phyloP scores from a whole-genome alignment of 257 asterid genomes.

The Osmanthus fragrans region DNA sequence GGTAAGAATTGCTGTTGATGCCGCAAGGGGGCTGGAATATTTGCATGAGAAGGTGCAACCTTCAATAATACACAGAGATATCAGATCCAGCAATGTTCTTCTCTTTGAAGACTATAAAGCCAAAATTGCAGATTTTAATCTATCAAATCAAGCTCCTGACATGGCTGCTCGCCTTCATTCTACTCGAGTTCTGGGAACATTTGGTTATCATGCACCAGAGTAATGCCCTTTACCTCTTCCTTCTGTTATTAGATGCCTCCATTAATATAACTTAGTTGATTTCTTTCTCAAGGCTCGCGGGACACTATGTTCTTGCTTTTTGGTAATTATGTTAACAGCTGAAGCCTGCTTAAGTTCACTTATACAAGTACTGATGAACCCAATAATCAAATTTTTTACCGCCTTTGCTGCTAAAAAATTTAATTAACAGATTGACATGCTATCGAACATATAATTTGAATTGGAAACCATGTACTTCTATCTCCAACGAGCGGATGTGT shows the following conservation, averaged over 20 bases:
- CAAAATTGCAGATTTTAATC: slow-evolving; percentile 89
- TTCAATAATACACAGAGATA: slow-evolving; percentile 86
- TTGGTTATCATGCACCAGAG: slow-evolving; percentile 99
- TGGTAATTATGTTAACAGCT: neutral
- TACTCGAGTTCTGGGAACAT: slow-evolving; percentile 95
- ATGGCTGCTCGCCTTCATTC: slow-evolving; percentile 99
- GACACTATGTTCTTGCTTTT: neutral
- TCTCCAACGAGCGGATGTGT: too few species aligned
- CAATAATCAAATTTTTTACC: neutral
- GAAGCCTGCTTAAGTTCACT: neutral
- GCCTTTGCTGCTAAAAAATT: neutral
- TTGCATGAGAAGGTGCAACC: slow-evolving; percentile 92
- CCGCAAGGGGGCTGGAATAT: slow-evolving; percentile 95
- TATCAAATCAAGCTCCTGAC: slow-evolving; percentile 98
- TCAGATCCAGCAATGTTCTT: slow-evolving; percentile 96
- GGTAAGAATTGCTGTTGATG: slow-evolving; percentile 93
- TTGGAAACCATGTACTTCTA: neutral
- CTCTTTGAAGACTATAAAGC: slow-evolving; percentile 94
- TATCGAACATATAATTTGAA: neutral
- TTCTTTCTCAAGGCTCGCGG: neutral
- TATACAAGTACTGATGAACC: neutral
- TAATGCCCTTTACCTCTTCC: slow-evolving; percentile 34
- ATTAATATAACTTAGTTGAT: neutral
- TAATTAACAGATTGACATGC: neutral
- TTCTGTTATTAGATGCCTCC: slow-evolving; percentile 19